Base-by-base conservation (phyloP, 371 early-diverging fungal species). In the Smittium culicis region DNA sequence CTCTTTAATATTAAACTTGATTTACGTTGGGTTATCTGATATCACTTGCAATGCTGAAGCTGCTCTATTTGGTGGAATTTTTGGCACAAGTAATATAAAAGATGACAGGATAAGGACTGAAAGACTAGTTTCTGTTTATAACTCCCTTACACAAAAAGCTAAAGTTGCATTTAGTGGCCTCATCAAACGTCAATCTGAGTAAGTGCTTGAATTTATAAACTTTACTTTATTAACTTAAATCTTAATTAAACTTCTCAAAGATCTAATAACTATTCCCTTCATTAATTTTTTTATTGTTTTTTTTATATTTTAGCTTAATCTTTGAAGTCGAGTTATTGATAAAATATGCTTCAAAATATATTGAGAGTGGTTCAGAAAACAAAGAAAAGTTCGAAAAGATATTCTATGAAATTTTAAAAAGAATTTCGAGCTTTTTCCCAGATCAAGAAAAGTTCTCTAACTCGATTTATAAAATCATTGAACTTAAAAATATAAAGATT, bases 1-100 rank as follows among this genome's bases (percentile, higher is more conserved):
- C 1, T 81, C 85, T 16, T 78, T 74, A 33, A 66, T 96, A 14
- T 69, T 94, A 29, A 86, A 86, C 61, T 78, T 86, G 34, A 73
- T 91, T 28, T 96, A 92, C 71, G 75, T 89, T 32, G 90, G 91
- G 69, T 93, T 93, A 63, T 67, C 79, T 0, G 87, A 92, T 27
- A 80, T 86, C 8, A 83, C 76, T 87, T 74, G 84, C 16, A 73
- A 78, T 34, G 86, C 88, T 25, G 89, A 91, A 67, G 81, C 81
- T 60, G 81, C 80, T 1, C 72, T 90, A 30, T 74, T 77, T 33
- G 83, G 84, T 29, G 79, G 82, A 27, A 79, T 79, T 14, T 73
- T 78, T 54, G 74, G 72, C 45, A 72, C 73, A 66, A 68, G 70
- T 29, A 71, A 68, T 35, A 73, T 77, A 67, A 76, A 76, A 59